These are phyloP conservation scores for Candolleomyces aberdarensis DNA, from an alignment of 768 basidiomycete species.

Conservation along the genomic window DNA sequence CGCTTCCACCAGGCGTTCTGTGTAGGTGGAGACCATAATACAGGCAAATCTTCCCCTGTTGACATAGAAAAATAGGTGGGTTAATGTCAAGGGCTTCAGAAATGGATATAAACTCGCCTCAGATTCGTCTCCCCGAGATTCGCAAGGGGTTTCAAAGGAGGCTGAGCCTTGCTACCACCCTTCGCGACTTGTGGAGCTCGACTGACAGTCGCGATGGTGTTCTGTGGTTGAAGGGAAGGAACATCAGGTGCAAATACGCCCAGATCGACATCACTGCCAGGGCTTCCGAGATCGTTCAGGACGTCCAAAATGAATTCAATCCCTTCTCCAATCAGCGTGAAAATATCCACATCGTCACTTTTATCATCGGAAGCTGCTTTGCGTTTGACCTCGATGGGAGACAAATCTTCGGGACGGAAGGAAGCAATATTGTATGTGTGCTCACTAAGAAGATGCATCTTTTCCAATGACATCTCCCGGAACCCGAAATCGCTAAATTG, in stretches of 20 bases:
- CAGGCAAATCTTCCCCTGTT: conserved; percentile 35
- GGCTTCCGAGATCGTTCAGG: too few relatives aligned
- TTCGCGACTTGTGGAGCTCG: too few relatives aligned
- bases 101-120: neutral
- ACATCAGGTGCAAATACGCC: too few relatives aligned
- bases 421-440: neutral
- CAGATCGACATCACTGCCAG: too few relatives aligned
- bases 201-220: too few relatives aligned
- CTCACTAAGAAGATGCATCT: neutral
- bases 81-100: neutral
- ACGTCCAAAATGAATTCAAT: too few relatives aligned
- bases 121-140: neutral
- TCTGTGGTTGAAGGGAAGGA: too few relatives aligned
- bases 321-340: too few relatives aligned
- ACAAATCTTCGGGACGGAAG: neutral
- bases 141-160: too few relatives aligned
- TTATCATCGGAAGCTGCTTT: neutral
- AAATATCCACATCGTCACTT: too few relatives aligned
- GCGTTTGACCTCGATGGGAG: neutral
- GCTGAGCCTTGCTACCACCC: too few relatives aligned
- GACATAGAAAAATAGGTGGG: neutral
- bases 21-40: conserved; percentile 36
- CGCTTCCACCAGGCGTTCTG: conserved; percentile 33
- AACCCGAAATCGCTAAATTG: neutral
- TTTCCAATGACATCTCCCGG: neutral